Percentiles rank a stretch among this genome's conserved stretches.
Evolutionary conservation across 257 asterid genomes (phyloP).

Genomic region (Salvia rosmarinus): DNA sequence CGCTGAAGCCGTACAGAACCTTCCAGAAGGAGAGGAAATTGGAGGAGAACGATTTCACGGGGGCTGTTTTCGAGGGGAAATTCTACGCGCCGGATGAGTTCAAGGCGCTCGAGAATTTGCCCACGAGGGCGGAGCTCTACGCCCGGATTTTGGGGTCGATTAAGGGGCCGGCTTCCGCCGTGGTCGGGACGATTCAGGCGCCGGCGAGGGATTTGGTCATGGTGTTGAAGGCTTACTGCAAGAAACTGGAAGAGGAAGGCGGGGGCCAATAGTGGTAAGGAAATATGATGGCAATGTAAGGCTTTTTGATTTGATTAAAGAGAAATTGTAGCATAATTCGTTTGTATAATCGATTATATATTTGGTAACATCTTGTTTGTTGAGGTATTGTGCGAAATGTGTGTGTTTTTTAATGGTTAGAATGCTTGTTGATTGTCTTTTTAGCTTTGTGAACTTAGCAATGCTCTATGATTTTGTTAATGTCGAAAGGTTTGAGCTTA

Average conservation of each 20-base stretch:
- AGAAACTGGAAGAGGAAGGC: conserved; percentile 74
- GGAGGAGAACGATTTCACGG: conserved; percentile 79
- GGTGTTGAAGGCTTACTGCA: conserved; percentile 76
- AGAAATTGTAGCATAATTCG: conserved; percentile 35
- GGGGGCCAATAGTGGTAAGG: conserved; percentile 43
- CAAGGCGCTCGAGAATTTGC: conserved; percentile 73
- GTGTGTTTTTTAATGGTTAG: conserved; percentile 15
- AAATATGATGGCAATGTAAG: conserved; percentile 29
- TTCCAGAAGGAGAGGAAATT: conserved; percentile 87
- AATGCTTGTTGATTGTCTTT: conserved; percentile 1
- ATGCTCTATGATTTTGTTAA: neutral
- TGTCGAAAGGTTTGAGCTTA: neutral
- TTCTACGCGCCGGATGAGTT: conserved; percentile 78
- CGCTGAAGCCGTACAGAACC: conserved; percentile 76
- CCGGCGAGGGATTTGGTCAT: conserved; percentile 85
- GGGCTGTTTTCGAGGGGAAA: conserved; percentile 95
- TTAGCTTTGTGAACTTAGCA: conserved; percentile 11
- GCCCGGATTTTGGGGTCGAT: conserved; percentile 71
- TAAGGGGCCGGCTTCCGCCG: conserved; percentile 89
- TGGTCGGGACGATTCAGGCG: conserved; percentile 88
- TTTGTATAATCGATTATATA: conserved; percentile 35
- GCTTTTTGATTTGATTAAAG: neutral
- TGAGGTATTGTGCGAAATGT: conserved; percentile 12
- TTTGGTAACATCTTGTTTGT: neutral
- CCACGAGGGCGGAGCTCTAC: conserved; percentile 77